Base-by-base conservation (phyloP, 169 alveolate species). In the Perkinsus marinus region DNA sequence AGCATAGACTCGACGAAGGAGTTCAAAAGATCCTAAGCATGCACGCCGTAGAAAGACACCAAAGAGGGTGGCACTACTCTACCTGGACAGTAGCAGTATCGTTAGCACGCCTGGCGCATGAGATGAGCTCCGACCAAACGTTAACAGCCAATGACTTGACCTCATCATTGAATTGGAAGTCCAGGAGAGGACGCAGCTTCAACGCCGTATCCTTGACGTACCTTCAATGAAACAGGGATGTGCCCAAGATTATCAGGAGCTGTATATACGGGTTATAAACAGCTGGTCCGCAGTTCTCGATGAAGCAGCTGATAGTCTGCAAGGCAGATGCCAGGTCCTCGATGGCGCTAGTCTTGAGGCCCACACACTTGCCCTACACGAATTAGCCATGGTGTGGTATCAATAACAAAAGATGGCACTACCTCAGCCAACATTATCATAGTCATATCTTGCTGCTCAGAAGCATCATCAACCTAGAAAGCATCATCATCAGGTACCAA, bases 391-490 rank as follows among this genome's bases (percentile, higher is more conserved):
- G 7, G 22, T 57, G n/a, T n/a, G n/a, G n/a, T n/a, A n/a, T n/a
- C n/a, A n/a, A n/a, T n/a, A n/a, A n/a, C n/a, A 2, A 26, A 57
- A 6, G 46, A 41, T 41, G 79, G 79, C 22, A 57, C 34, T 57
- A 57, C 96, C 68, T 93, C 92, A 19, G 96, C 96, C 94, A 95
- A 92, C 95, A 92, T 91, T 10, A 92, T 93, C 30, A 95, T 92
- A 30, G 97, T 95, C 94, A 95, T 93, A 90, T 95, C 97, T 79
- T 94, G 94, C 46, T 93, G 93, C 89, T 93, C 94, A 93, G 89
- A 92, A 5, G 92, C 69, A 90, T 92, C 68, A 13, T 93, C 94
- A 79, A 90, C 92, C 17, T 93, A 93, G 37, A 91, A 89, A 10
- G 91, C 47, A 6, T 91, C 90, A 16, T 90, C 46, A 68, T 39